phyloP scores from a whole-genome alignment of 2,329 filamentous ascomycete species.

The Hypoxylon sp. region DNA sequence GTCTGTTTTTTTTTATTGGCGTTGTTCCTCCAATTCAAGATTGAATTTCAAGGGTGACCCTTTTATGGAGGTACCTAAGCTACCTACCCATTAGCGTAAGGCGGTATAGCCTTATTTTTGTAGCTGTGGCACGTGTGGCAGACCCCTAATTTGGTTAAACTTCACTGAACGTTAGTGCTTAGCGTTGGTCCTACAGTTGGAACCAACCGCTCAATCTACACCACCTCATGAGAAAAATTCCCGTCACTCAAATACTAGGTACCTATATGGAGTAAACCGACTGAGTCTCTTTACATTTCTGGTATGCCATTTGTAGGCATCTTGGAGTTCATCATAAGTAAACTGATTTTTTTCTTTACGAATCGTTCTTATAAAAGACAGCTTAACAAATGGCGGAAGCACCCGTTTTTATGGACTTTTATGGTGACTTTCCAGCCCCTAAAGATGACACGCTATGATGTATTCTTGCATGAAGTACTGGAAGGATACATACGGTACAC shows the following conservation, averaged over 20 bases:
- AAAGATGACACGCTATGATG: constrained; percentile 3
- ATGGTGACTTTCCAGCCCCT: not conserved
- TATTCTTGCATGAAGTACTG: constrained; percentile 12
- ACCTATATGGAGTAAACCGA: no score
- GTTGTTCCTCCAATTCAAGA: not conserved
- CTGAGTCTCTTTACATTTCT: no score
- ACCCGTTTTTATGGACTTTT: constrained; percentile 5
- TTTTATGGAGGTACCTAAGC: constrained; percentile 9
- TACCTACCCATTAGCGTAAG: constrained; percentile 12
- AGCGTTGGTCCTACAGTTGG: no score
- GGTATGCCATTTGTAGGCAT: no score
- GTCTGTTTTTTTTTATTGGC: constrained; percentile 5
- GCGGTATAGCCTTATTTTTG: constrained; percentile 23
- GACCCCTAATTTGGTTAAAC: constrained; percentile 17
- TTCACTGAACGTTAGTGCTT: not conserved
- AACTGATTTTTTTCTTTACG: not conserved
- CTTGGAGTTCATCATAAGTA: not conserved
- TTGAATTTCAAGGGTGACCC: constrained; percentile 15
- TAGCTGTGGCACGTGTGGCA: not conserved
- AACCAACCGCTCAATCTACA: not conserved
- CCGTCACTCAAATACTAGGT: not conserved
- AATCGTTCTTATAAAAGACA: not conserved
- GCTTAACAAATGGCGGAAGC: not conserved
- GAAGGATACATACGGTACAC: constrained; percentile 1
- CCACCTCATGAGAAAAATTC: not conserved